Percentiles rank a stretch among this genome's conserved stretches.
Conservation (phyloP, 2,329 filamentous ascomycete genomes). For the Talaromyces sp. region DNA sequence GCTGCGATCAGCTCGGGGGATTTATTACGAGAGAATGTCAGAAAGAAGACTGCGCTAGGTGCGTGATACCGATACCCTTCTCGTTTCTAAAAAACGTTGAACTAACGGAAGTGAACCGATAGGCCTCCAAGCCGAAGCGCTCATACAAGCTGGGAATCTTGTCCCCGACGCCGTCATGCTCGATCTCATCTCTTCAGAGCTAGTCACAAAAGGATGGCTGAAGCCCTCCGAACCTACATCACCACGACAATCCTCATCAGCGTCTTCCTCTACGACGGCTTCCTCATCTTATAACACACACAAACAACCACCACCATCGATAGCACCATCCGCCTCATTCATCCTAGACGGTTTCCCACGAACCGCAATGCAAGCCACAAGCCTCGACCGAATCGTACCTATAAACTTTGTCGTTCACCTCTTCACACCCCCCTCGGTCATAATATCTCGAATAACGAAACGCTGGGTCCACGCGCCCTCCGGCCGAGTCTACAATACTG, state of each 20-base stretch:
- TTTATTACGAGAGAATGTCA: slow-evolving; percentile 86
- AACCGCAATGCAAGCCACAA: slow-evolving; percentile 73
- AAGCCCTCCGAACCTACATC: slow-evolving; percentile 33
- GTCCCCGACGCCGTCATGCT: slow-evolving; percentile 90
- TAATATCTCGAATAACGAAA: slow-evolving; percentile 83
- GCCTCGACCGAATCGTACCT: slow-evolving; percentile 77
- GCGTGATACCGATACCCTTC: slow-evolving; percentile 27
- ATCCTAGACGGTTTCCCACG: slow-evolving; percentile 95
- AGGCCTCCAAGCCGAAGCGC: slow-evolving; percentile 87
- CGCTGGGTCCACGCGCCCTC: slow-evolving; percentile 92
- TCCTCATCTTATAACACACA: slow-evolving; percentile 40
- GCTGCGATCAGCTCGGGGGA: slow-evolving; percentile 93
- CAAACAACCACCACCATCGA: slow-evolving; percentile 40
- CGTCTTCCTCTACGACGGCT: slow-evolving; percentile 41
- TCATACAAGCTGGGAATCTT: slow-evolving; percentile 84
- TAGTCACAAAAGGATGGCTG: slow-evolving; percentile 82
- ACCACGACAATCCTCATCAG: background rate
- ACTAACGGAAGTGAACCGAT: background rate
- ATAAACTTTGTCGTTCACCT: slow-evolving; percentile 91
- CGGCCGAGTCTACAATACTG: slow-evolving; percentile 90
- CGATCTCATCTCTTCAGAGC: slow-evolving; percentile 85
- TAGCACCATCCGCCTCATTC: slow-evolving; percentile 79
- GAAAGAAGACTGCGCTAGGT: slow-evolving; percentile 82
- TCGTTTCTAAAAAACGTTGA: background rate
- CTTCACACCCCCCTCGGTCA: slow-evolving; percentile 78